Conservation (phyloP, 2,329 filamentous ascomycete species). For the Remersonia thermophila region DNA sequence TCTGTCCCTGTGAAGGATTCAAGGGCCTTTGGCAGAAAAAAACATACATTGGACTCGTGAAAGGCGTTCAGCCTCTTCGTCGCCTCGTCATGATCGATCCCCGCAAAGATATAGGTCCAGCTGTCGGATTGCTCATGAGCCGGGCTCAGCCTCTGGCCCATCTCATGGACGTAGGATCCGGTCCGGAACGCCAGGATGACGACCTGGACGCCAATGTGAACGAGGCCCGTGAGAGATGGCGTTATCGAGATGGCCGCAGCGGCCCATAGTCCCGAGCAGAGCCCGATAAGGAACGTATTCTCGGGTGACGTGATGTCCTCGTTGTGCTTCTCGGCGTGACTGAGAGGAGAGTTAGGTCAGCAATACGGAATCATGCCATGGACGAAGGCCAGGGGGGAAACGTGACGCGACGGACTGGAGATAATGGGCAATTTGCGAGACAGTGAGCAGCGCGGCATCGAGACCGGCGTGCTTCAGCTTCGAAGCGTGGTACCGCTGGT, state of each 20-base stretch:
- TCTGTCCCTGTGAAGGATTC: neutral
- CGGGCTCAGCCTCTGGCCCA: conserved; percentile 34
- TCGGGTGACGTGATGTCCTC: conserved; percentile 36
- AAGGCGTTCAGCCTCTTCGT: conserved; percentile 42
- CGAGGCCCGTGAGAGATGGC: conserved; percentile 46
- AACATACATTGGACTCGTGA: conserved; percentile 39
- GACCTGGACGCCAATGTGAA: conserved; percentile 50
- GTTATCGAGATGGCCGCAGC: conserved; percentile 54
- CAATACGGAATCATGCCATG: neutral
- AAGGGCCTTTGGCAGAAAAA: neutral
- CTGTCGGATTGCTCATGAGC: conserved; percentile 36
- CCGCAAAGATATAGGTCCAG: conserved; percentile 57
- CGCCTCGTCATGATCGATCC: conserved; percentile 38
- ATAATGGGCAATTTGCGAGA: conserved; percentile 55
- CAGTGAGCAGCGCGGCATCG: conserved; percentile 52
- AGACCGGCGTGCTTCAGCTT: conserved; percentile 46
- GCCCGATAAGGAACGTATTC: conserved; percentile 46
- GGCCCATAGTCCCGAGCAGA: conserved; percentile 60
- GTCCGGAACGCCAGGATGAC: conserved; percentile 55
- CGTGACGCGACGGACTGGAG: conserved; percentile 43
- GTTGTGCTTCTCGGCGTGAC: conserved; percentile 42
- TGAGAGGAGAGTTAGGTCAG: conserved; percentile 17
- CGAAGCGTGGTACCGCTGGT: conserved; percentile 50
- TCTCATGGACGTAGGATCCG: conserved; percentile 41
- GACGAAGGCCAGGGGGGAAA: neutral